These are phyloP conservation scores for Pelargonium cotyledonis DNA, from an alignment of 441 rosid genomes.

Conservation along the genomic window DNA sequence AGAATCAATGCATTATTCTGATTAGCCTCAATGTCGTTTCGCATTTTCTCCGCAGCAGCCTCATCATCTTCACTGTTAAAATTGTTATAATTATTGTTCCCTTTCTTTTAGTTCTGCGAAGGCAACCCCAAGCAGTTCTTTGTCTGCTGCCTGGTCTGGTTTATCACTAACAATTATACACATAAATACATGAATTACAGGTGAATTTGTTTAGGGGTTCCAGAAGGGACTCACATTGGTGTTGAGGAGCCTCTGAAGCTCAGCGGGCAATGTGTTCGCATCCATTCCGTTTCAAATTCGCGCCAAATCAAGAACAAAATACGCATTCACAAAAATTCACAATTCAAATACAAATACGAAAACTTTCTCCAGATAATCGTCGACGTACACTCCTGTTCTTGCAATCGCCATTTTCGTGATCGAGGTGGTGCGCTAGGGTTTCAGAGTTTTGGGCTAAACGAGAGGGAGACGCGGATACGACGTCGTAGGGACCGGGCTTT, in stretches of 20 bases:
- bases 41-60: slow-evolving; percentile 56
- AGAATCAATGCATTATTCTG: slow-evolving; percentile 77
- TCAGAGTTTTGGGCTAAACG: neutral
- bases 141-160: slow-evolving; percentile 85
- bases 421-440: slow-evolving; percentile 34
- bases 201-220: neutral
- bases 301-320: slow-evolving; percentile 10
- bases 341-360: neutral
- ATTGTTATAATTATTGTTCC: slow-evolving; percentile 26
- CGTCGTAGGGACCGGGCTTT: neutral
- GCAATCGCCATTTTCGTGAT: slow-evolving; percentile 70
- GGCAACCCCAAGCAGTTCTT: slow-evolving; percentile 75
- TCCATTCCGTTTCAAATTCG: slow-evolving; percentile 32
- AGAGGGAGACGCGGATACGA: neutral
- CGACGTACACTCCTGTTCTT: slow-evolving; percentile 87
- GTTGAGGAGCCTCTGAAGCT: slow-evolving; percentile 83
- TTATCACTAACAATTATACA: slow-evolving; percentile 28
- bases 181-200: neutral
- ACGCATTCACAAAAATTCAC: neutral
- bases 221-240: slow-evolving; percentile 56
- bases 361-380: slow-evolving; percentile 66
- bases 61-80: slow-evolving; percentile 50
- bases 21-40: slow-evolving; percentile 74
- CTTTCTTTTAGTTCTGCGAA: slow-evolving; percentile 53
- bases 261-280: slow-evolving; percentile 88